Evolutionary conservation across 2,329 filamentous ascomycete species (phyloP).

Genomic region (Colletotrichum siamense): DNA sequence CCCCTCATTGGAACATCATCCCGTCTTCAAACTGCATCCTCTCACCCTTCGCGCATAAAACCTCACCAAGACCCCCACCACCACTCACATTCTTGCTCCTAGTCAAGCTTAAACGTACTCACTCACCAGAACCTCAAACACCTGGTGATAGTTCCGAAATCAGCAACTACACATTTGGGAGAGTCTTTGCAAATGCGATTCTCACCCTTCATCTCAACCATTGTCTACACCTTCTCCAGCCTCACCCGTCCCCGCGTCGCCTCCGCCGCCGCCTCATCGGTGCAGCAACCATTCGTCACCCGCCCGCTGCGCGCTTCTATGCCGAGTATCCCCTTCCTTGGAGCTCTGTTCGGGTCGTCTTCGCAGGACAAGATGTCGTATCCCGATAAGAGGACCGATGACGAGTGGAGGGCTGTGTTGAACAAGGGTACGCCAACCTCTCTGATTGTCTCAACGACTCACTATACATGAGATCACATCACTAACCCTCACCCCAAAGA

Average conservation of each 20-base stretch:
- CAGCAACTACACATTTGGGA: background rate
- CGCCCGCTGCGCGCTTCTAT: constrained; percentile 60
- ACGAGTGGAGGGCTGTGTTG: constrained; percentile 90
- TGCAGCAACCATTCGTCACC: constrained; percentile 26
- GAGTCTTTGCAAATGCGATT: constrained; percentile 49
- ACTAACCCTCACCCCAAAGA: constrained; percentile 58
- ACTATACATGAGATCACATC: background rate
- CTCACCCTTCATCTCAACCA: constrained; percentile 49
- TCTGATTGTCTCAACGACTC: background rate
- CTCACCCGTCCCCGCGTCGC: constrained; percentile 42
- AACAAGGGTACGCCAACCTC: constrained; percentile 50
- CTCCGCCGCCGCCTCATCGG: constrained; percentile 24
- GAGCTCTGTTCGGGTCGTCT: constrained; percentile 75
- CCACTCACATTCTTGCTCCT: background rate
- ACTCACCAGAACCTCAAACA: background rate
- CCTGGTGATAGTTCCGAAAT: background rate
- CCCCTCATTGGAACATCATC: background rate
- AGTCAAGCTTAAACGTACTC: background rate
- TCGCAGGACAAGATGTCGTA: constrained; percentile 69
- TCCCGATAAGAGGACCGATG: constrained; percentile 79
- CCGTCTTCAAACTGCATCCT: background rate
- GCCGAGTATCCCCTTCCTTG: constrained; percentile 79
- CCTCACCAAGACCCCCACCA: background rate
- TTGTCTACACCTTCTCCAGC: constrained; percentile 54
- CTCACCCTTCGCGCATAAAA: background rate